A percentile compares a stretch with the other conserved stretches of the same genome.
Conservation (phyloP, 352 stramenopile genomes). For the Phytopythium delawarense region DNA sequence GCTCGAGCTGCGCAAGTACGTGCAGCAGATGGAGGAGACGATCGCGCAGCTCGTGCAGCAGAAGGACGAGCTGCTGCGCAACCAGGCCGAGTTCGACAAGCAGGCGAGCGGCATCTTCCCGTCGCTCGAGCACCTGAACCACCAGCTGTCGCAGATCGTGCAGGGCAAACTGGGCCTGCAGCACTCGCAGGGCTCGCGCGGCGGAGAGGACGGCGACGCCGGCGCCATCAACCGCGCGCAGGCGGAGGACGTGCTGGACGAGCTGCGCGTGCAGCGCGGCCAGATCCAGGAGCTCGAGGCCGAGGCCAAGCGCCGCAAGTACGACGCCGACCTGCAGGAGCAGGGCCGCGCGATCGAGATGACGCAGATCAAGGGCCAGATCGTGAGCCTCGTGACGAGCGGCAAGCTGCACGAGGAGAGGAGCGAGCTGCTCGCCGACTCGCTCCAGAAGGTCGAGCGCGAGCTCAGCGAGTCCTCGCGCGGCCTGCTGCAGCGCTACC, state of each 20-base stretch:
- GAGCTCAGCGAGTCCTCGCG: conserved; percentile 59
- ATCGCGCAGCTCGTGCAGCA: conserved; percentile 75
- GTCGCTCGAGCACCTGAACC: conserved; percentile 72
- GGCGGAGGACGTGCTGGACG: conserved; percentile 59
- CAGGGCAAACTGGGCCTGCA: conserved; percentile 45
- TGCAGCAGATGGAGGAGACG: conserved; percentile 79
- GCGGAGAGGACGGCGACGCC: conserved; percentile 3
- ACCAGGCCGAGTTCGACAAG: conserved; percentile 79
- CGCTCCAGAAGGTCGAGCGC: conserved; percentile 55
- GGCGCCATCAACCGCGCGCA: conserved; percentile 19
- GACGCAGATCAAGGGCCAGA: conserved; percentile 69
- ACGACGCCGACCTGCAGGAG: conserved; percentile 79
- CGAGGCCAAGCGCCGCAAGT: conserved; percentile 58
- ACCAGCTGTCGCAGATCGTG: conserved; percentile 74
- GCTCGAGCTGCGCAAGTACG: conserved; percentile 59
- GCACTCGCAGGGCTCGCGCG: conserved; percentile 24
- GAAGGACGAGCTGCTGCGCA: conserved; percentile 68
- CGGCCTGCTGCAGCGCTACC: conserved; percentile 47
- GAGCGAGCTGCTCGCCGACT: conserved; percentile 46
- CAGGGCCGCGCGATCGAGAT: conserved; percentile 68
- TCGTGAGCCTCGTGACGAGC: conserved; percentile 61
- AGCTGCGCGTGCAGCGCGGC: conserved; percentile 69
- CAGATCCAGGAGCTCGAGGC: conserved; percentile 70
- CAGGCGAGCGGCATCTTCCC: conserved; percentile 82
- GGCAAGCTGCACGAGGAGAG: conserved; percentile 69